phyloP scores from a whole-genome alignment of 2,329 filamentous ascomycete species.

The Plectosphaerella plurivora region DNA sequence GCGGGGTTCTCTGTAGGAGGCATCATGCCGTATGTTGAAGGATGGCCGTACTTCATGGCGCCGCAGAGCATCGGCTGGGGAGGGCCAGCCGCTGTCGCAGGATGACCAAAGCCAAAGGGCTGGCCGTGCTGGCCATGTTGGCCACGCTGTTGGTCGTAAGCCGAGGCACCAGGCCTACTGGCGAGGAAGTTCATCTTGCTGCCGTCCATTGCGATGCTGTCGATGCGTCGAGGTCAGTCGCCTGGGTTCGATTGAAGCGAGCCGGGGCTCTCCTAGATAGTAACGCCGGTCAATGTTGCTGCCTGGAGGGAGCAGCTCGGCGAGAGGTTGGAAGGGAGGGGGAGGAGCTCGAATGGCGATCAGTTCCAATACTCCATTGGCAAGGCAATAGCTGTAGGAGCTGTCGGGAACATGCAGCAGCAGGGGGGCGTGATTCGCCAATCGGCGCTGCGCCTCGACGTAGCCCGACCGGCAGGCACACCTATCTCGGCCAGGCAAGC shows the following conservation, averaged over 20 bases:
- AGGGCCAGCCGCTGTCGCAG: neutral
- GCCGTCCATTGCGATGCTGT: neutral
- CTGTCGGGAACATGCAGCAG: too few species aligned
- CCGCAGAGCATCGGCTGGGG: neutral
- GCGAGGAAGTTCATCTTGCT: neutral
- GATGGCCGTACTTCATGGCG: neutral
- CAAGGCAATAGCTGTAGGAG: too few species aligned
- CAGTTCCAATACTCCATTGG: neutral
- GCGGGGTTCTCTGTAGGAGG: neutral
- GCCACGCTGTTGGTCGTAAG: neutral
- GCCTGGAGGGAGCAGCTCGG: neutral
- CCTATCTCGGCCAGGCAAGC: too few species aligned
- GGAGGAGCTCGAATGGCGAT: neutral
- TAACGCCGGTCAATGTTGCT: neutral
- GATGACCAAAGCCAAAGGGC: neutral
- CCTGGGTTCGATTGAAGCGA: neutral
- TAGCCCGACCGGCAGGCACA: too few species aligned
- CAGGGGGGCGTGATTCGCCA: too few species aligned
- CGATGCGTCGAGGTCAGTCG: neutral
- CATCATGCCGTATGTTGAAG: neutral
- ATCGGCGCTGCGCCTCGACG: too few species aligned
- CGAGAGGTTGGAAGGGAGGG: neutral
- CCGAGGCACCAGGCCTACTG: neutral
- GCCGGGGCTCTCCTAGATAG: neutral
- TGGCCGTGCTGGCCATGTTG: neutral